Conservation (phyloP, 2,329 filamentous ascomycete species). For the Graphiopsis chlorocephala region DNA sequence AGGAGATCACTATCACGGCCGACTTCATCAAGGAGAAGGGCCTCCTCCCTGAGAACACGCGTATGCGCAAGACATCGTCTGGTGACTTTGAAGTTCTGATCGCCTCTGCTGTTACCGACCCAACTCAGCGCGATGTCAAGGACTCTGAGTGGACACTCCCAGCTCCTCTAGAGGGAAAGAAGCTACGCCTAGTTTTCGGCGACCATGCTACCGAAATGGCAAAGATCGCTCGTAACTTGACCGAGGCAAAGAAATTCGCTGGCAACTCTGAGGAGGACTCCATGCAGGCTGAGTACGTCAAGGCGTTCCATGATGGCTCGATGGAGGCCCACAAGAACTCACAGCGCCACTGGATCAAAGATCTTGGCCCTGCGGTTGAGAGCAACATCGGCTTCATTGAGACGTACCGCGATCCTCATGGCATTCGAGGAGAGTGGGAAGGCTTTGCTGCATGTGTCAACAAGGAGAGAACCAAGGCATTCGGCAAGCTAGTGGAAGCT, state of each 20-base stretch:
- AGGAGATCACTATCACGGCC: slow-evolving; percentile 46
- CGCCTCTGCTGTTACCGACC: slow-evolving; percentile 45
- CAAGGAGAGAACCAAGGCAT: slow-evolving; percentile 82
- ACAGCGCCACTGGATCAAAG: slow-evolving; percentile 53
- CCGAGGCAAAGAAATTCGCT: slow-evolving; percentile 48
- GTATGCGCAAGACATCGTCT: slow-evolving; percentile 43
- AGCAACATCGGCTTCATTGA: slow-evolving; percentile 55
- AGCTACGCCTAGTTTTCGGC: slow-evolving; percentile 45
- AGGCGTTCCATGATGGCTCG: slow-evolving; percentile 50
- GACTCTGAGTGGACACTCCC: slow-evolving; percentile 47
- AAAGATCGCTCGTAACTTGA: slow-evolving; percentile 45
- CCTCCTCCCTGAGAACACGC: slow-evolving; percentile 51
- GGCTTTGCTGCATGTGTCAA: slow-evolving; percentile 65
- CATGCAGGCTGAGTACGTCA: slow-evolving; percentile 49
- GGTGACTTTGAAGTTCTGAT: slow-evolving; percentile 49
- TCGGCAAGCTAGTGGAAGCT: slow-evolving; percentile 77
- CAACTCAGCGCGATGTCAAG: slow-evolving; percentile 41
- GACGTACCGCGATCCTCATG: slow-evolving; percentile 55
- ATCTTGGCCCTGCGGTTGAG: slow-evolving; percentile 52
- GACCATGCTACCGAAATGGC: slow-evolving; percentile 47
- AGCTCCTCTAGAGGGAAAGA: slow-evolving; percentile 43
- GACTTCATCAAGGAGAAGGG: slow-evolving; percentile 48
- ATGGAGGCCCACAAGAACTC: slow-evolving; percentile 51
- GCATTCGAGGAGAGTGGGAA: slow-evolving; percentile 52
- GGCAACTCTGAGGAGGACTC: slow-evolving; percentile 44